Base-by-base conservation (phyloP, 2,329 filamentous ascomycete species). In the Lasiodiplodia sp. region DNA sequence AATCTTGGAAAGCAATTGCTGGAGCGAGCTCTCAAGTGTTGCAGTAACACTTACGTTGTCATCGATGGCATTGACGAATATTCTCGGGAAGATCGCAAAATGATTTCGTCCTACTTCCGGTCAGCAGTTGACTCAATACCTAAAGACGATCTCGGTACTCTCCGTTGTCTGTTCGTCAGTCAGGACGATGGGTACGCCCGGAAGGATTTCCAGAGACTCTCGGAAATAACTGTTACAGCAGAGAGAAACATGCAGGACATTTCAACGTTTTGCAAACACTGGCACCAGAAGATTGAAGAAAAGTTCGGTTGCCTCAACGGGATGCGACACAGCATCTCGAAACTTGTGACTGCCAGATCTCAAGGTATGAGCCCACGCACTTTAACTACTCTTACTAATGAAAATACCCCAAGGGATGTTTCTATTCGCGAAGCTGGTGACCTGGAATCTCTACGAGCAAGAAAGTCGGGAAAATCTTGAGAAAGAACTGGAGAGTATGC, bases 61-160 rank as follows among this genome's bases (percentile, higher is more conserved):
- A 73, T 85, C n/a, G 83, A 85, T 69, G 83, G 83, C 0, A 69
- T 84, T 16, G 82, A 84, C 60, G 82, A 84, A 68, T 82, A 80
- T 63, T 69, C 75, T 1, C n/a, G 60, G 4, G 34, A 63, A 0
- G 76, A 83, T 16, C 69, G 75, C 11, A 73, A 72, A 28, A 71
- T 73, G n/a, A 72, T 80, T 0, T 49, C 78, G 0, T 8, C 69
- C 0, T 81, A 77, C 65, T 73, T 82, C 44, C 69, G 38, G 8
- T 18, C 55, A 1, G n/a, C 77, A 1, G 72, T 78, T 6, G 58
- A 70, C 7, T 38, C 68, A 55, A 34, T 70, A 67, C n/a, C 67
- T 64, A 11, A 63, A 67, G 8, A 69, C 67, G 62, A 70, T 71
- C 72, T 23, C 71, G 76, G 28, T 72, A 72, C 44, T 40, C 75